Percentiles rank a stretch among this genome's conserved stretches.
These are phyloP conservation scores for Penicillium desertorum DNA, from an alignment of 495 filamentous ascomycete species.

Conservation along the genomic window DNA sequence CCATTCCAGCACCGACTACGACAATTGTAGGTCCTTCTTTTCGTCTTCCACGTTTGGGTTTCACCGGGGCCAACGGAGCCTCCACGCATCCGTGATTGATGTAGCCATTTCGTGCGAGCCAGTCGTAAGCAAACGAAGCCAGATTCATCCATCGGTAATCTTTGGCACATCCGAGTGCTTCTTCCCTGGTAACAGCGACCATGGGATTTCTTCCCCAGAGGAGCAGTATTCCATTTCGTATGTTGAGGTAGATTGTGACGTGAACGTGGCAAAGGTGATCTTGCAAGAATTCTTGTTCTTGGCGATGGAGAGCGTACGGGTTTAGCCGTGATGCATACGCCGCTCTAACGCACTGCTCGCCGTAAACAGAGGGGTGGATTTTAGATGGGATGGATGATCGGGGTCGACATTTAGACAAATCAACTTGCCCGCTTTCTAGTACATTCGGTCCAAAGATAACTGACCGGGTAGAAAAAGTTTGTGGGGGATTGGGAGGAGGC, in stretches of 20 bases:
- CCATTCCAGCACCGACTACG: constrained; percentile 91
- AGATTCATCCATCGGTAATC: constrained; percentile 88
- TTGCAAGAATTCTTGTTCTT: constrained; percentile 77
- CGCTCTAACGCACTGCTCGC: constrained; percentile 81
- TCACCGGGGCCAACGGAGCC: constrained; percentile 44
- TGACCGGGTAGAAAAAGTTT: constrained; percentile 19
- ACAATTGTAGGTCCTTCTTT: constrained; percentile 66
- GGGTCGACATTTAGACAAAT: constrained; percentile 48
- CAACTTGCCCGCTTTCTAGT: constrained; percentile 23
- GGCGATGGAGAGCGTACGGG: constrained; percentile 82
- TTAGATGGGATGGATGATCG: constrained; percentile 80
- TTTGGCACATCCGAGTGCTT: constrained; percentile 89
- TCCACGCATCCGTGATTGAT: constrained; percentile 96
- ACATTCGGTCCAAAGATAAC: constrained; percentile 15
- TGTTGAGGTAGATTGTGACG: constrained; percentile 95
- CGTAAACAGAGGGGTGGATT: constrained; percentile 70
- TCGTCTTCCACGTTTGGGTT: constrained; percentile 45
- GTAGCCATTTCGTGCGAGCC: constrained; percentile 86
- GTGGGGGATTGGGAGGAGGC: constrained; percentile 27
- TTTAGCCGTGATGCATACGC: constrained; percentile 87
- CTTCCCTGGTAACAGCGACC: constrained; percentile 79
- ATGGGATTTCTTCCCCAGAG: constrained; percentile 90
- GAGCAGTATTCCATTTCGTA: constrained; percentile 90
- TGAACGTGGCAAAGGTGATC: constrained; percentile 82
- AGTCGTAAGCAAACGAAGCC: constrained; percentile 86